Conservation (phyloP, 441 rosid genomes). For the Oxalis stricta region DNA sequence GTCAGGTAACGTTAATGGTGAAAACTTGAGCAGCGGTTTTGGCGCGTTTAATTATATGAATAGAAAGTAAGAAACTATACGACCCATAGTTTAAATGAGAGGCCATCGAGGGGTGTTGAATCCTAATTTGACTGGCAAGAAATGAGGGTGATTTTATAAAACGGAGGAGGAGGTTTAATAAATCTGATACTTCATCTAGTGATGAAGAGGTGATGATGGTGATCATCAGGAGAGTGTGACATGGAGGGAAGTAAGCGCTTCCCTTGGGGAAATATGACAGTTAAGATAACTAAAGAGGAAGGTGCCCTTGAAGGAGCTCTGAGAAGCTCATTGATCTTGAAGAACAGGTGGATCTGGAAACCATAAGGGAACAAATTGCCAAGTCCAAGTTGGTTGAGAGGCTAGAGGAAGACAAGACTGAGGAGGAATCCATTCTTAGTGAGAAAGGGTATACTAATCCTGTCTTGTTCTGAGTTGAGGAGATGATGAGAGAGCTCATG, state of each 20-base stretch:
- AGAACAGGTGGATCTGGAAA: slow-evolving; percentile 33
- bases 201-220: slow-evolving; percentile 37
- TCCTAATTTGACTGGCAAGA: slow-evolving; percentile 18
- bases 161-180: slow-evolving; percentile 32
- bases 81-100: slow-evolving; percentile 20
- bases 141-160: slow-evolving; percentile 14
- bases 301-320: slow-evolving; percentile 36
- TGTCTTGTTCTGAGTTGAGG: neutral
- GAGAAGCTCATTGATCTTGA: slow-evolving; percentile 45
- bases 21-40: slow-evolving; percentile 8
- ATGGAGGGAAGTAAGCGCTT: slow-evolving; percentile 38
- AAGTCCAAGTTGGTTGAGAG: slow-evolving; percentile 27
- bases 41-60: slow-evolving; percentile 3
- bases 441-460: slow-evolving; percentile 35
- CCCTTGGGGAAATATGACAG: slow-evolving; percentile 66
- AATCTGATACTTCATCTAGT: slow-evolving; percentile 48
- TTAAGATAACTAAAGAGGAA: slow-evolving; percentile 54
- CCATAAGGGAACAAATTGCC: slow-evolving; percentile 49
- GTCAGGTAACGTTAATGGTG: slow-evolving; percentile 4
- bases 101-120: slow-evolving; percentile 43
- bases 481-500: neutral
- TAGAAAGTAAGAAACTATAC: slow-evolving; percentile 39
- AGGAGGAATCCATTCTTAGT: slow-evolving; percentile 48
- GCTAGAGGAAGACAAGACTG: slow-evolving; percentile 12
- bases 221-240: slow-evolving; percentile 18